Evolutionary conservation across 768 basidiomycete species (phyloP), one percentile per base, ranked within the genome.

Genomic region (Lactarius pseudohatsudake): DNA sequence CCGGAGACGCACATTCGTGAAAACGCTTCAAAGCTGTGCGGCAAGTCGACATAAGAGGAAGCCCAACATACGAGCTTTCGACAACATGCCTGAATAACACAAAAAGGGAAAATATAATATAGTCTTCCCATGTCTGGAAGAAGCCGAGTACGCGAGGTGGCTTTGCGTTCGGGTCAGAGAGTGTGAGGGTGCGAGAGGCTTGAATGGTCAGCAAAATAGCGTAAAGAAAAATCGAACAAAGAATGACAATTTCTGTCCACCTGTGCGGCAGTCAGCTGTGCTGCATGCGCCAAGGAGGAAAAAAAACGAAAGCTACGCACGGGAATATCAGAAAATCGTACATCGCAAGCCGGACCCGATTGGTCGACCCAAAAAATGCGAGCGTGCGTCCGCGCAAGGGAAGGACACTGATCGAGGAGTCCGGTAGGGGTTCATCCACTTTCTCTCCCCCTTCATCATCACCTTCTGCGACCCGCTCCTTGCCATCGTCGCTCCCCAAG

Each of bases 1-100:
- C 96, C 96, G 30, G 90, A 92, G 36, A 94, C 90, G 72, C 92
- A 86, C 73, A 96, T 95, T 30, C 96, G 89, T 53, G 92, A 92
- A 70, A 91, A 81, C 55, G 89, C 87, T 79, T 98, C 96, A 59
- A 96, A 68, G 6, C 92, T 94, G 69, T 9, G n/a, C 10, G 43
- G 59, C 3, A 65, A 74, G 69, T 64, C 47, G 62, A 28, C 50
- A 22, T 22, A 22, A 59, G 26, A 43, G 36, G 64, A 59, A 43
- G 58, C 26, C 4, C 26, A 53, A 58, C 40, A 53, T n/a, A 38
- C 58, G 7, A 59, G 10, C 22, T 11, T 11, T 15, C 47, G 20
- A 53, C 26, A 16, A 83, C 88, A 72, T 78, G 90, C 90, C 94
- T 94, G 82, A 94, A 98, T 71, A 92, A 72, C 65, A 88, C 77